Base-by-base conservation (phyloP, 2,329 filamentous ascomycete species). In the Cytospora paraplurivora region DNA sequence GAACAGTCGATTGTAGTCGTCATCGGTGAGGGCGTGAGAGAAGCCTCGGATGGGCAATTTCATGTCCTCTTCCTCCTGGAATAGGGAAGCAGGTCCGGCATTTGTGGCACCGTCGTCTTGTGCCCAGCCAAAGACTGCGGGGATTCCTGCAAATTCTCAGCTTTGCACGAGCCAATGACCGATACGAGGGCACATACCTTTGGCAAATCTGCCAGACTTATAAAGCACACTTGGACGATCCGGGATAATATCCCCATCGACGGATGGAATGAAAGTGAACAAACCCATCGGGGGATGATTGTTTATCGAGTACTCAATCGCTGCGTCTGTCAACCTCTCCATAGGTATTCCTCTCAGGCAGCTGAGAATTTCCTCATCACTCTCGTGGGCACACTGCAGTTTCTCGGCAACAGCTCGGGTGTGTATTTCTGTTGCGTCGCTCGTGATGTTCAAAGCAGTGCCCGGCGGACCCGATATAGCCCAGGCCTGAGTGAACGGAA, bases 391-490 rank as follows among this genome's bases (percentile, higher is more conserved):
- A 56, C 71, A 73, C 3, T 66, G 67, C 3, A 72, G 33, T 11
- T 44, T 53, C 5, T 64, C 55, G 3, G 71, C 71, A 4, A 73
- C 72, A 8, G 67, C 67, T 3, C 56, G 65, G 1, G 72, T 73
- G 55, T 73, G 72, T 17, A 58, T 56, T 62, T 72, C 69, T 1
- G 69, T 72, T 1, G 69, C 70, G 50, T 74, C 72, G 21, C 68
- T 68, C 0, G 71, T 71, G 17, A 72, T 69, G 21, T 75, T 75
- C 11, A 75, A 55, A 1, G 71, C 73, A 4, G 70, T 75, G 15
- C 73, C 74, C 5, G 74, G 73, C 8, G 73, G 73, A 1, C 74
- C 73, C 4, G 72, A 74, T 72, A 76, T 76, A 4, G 67, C 64
- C 73, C 73, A 76, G 1, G 62, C 68, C 50, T 71, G 70, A 1